These are phyloP conservation scores for Aureobasidium sp. DNA, from an alignment of 2,329 filamentous ascomycete genomes.

Conservation along the genomic window DNA sequence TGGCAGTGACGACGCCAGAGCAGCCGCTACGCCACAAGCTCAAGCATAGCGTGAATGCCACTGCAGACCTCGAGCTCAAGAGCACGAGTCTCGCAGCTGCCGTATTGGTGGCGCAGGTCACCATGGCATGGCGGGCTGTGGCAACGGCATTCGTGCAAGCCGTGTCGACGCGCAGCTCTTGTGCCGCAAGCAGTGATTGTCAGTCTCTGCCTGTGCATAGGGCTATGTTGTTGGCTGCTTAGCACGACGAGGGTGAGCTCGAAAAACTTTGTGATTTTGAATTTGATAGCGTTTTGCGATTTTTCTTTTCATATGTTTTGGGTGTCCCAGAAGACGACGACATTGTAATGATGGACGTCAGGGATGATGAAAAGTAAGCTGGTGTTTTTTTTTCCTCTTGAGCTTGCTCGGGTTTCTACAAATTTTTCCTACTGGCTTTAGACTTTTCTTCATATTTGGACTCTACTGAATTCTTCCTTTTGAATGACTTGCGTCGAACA, in stretches of 20 bases:
- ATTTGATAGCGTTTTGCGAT: conserved; percentile 4
- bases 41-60: background rate
- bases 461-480: no score
- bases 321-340: background rate
- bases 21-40: background rate
- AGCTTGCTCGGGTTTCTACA: background rate
- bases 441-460: no score
- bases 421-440: background rate
- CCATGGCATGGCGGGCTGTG: background rate
- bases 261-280: conserved; percentile 1
- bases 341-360: background rate
- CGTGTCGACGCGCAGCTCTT: background rate
- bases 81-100: background rate
- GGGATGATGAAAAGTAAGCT: background rate
- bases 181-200: background rate
- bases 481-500: no score
- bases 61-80: background rate
- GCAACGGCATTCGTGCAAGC: conserved; percentile 3
- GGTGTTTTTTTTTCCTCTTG: background rate
- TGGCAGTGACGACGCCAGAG: background rate
- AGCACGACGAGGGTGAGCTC: conserved; percentile 14
- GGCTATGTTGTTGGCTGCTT: background rate
- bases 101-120: background rate
- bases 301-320: background rate
- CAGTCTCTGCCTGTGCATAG: background rate